Base-by-base conservation (phyloP, 2,329 filamentous ascomycete species). In the Sporothrix euskadiensis region DNA sequence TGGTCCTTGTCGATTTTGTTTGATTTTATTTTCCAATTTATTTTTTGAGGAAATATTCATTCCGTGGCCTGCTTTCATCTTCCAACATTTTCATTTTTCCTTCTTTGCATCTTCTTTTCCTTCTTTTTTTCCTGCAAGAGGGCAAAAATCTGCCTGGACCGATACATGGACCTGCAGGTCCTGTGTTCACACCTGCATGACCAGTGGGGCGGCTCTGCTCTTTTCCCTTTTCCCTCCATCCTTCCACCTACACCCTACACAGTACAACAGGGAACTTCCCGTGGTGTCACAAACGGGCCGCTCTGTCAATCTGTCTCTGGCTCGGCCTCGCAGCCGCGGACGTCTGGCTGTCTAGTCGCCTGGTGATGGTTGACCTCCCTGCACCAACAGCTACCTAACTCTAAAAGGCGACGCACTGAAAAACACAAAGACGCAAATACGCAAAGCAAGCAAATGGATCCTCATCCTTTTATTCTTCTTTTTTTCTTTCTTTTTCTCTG, bases 211-310 rank as follows among this genome's bases (percentile, higher is more conserved):
- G 59, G 35, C 59, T 65, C 59, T 65, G 59, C 35, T 44, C 4
- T 35, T 26, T 10, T 26, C 7, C 14, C n/a, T 44, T 9, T 65
- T 19, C 26, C 12, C 19, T 41, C n/a, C 52, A 35, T 61, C 35
- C 32, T 16, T 19, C 32, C 39, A 30, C 12, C 39, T 41, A 26
- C 26, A 26, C 26, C 26, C 26, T 26, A 26, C 26, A 26, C 26
- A 26, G 26, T 39, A 9, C 39, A 10, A 49, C 14, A 1, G 44
- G 44, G 14, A 49, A 5, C 44, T 57, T 39, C 52, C 30, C 52
- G n/a, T 69, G 72, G 72, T 70, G 72, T 70, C 30, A 70, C 66
- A 73, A 73, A 73, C 56, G 72, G 72, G 72, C 66, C 72, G 72
- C 72, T 73, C n/a, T 69, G 35, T 26, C 5, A 44, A 44, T 44